phyloP scores from a whole-genome alignment of 2,329 filamentous ascomycete genomes.

The Ophiocordyceps sinensis region DNA sequence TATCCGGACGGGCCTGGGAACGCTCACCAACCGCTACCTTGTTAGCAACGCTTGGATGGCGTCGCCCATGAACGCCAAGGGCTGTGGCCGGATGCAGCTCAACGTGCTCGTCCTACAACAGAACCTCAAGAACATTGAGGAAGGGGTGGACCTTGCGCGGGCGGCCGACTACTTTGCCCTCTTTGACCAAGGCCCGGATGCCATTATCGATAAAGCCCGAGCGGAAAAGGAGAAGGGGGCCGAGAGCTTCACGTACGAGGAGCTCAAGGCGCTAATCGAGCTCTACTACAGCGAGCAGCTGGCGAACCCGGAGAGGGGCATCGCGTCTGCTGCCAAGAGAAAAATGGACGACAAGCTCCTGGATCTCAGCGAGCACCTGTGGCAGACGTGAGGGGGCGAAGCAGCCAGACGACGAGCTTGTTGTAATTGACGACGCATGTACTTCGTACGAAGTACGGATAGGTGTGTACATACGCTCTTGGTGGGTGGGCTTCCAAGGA shows the following conservation, averaged over 20 bases:
- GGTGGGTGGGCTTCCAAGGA: too few relatives aligned
- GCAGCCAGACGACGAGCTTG: not conserved
- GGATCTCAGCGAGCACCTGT: slow-evolving; percentile 59
- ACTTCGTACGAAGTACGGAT: too few relatives aligned
- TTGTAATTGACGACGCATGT: not conserved
- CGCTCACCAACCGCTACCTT: slow-evolving; percentile 67
- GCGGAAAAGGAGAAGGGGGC: slow-evolving; percentile 24
- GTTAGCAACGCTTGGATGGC: slow-evolving; percentile 58
- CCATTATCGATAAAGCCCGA: slow-evolving; percentile 48
- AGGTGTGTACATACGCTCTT: too few relatives aligned
- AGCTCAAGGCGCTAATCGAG: slow-evolving; percentile 51
- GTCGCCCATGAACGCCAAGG: slow-evolving; percentile 69
- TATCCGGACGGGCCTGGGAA: slow-evolving; percentile 60
- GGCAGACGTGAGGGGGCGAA: slow-evolving; percentile 29
- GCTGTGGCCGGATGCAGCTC: slow-evolving; percentile 76
- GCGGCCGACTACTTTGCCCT: slow-evolving; percentile 56
- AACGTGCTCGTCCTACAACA: slow-evolving; percentile 94
- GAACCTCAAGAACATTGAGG: slow-evolving; percentile 86
- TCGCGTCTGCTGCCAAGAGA: slow-evolving; percentile 51
- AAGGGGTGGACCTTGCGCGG: slow-evolving; percentile 46
- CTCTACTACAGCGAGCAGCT: slow-evolving; percentile 55
- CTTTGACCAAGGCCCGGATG: slow-evolving; percentile 50
- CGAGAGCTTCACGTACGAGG: slow-evolving; percentile 46
- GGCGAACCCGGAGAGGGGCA: slow-evolving; percentile 51
- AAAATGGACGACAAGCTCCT: slow-evolving; percentile 57